These are phyloP conservation scores for Cinnamomum chago DNA, from an alignment of 164 flowering plant genomes.

Conservation along the genomic window DNA sequence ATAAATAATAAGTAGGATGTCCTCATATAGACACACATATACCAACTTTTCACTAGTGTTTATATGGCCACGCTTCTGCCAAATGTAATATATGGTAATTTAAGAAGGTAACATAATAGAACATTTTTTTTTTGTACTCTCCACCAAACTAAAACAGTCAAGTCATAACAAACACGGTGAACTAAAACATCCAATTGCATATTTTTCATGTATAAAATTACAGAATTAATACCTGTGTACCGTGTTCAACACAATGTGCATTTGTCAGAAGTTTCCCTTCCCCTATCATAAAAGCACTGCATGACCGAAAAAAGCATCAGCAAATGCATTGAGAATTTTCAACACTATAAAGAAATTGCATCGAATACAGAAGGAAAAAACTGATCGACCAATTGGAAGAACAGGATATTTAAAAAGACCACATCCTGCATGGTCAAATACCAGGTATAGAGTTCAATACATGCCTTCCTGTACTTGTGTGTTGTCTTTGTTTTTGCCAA, in stretches of 20 bases:
- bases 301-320: constrained; percentile 12
- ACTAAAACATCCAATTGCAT: neutral
- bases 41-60: no score
- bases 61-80: no score
- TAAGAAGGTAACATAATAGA: no score
- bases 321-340: constrained; percentile 4
- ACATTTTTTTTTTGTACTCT: no score
- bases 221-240: constrained; percentile 67
- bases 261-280: constrained; percentile 89
- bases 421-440: neutral
- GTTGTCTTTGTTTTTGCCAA: constrained; percentile 98
- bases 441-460: constrained; percentile 19
- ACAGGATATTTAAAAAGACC: neutral
- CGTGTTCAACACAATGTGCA: constrained; percentile 96
- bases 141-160: neutral
- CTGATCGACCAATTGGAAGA: neutral
- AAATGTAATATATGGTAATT: no score
- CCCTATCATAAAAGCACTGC: constrained; percentile 98
- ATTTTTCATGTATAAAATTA: neutral
- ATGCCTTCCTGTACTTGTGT: constrained; percentile 94
- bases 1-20: no score
- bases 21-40: no score
- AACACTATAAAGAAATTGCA: neutral
- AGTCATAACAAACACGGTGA: neutral
- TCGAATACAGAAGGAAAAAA: neutral